phyloP scores from a whole-genome alignment of 2,329 filamentous ascomycete genomes.

The Aspergillus neoniger region DNA sequence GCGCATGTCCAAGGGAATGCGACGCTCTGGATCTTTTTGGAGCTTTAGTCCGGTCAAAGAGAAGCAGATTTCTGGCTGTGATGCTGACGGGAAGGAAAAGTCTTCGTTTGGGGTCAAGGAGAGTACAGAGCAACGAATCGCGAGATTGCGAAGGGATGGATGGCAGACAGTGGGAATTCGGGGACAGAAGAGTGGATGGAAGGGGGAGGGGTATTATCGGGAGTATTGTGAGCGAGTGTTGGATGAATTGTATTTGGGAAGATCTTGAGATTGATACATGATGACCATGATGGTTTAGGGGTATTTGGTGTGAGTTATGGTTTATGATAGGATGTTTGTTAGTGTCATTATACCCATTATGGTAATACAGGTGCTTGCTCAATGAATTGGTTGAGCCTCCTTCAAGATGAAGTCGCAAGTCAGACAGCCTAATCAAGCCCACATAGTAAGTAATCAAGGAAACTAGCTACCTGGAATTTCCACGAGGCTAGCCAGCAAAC shows the following conservation, averaged over 20 bases:
- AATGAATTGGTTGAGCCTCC: too few species aligned
- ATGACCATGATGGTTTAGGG: neutral
- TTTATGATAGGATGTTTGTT: neutral
- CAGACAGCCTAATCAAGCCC: neutral
- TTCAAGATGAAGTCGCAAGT: too few species aligned
- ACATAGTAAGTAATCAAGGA: neutral
- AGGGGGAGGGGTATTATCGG: neutral
- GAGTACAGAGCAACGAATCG: neutral
- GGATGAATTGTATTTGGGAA: neutral
- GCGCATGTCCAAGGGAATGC: slow-evolving; percentile 26
- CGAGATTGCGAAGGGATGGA: neutral
- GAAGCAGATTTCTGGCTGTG: neutral
- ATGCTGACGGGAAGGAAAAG: neutral
- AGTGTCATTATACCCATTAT: neutral
- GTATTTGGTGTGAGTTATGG: neutral
- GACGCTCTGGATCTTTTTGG: slow-evolving; percentile 43
- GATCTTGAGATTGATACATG: neutral
- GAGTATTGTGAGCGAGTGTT: neutral
- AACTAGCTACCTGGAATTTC: neutral
- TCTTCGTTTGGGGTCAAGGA: neutral
- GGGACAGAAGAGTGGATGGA: neutral
- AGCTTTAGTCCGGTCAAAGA: slow-evolving; percentile 36
- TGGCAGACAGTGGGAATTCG: neutral
- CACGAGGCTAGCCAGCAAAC: neutral
- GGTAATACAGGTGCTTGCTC: too few species aligned